Evolutionary conservation across 2,329 filamentous ascomycete genomes (phyloP).

Genomic region (Cercospora berteroae): DNA sequence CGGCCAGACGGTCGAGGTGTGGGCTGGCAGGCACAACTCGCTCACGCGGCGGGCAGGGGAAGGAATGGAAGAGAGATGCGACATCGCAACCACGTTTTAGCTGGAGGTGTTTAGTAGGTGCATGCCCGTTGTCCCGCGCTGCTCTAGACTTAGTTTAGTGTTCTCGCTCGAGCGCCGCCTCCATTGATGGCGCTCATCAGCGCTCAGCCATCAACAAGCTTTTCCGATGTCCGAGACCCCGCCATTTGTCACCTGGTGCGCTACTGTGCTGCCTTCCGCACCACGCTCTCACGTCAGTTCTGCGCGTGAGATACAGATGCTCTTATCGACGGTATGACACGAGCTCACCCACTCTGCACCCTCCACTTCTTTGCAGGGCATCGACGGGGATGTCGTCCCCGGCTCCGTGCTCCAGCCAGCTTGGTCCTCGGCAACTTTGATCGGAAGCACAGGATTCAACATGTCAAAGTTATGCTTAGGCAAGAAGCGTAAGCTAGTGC

Average conservation of each 20-base stretch:
- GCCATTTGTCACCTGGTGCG: neutral
- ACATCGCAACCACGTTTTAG: neutral
- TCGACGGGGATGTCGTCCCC: neutral
- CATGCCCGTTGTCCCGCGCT: neutral
- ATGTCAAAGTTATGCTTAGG: slow-evolving; percentile 1
- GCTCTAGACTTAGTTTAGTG: neutral
- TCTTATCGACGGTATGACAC: neutral
- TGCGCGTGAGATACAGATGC: neutral
- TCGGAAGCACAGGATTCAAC: neutral
- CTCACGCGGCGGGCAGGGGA: neutral
- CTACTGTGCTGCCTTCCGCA: neutral
- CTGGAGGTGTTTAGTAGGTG: neutral
- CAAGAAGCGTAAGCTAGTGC: slow-evolving; percentile 4
- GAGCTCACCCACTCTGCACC: neutral
- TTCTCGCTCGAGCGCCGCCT: neutral
- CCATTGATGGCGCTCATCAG: neutral
- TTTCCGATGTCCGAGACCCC: neutral
- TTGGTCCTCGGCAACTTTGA: neutral
- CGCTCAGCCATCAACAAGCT: neutral
- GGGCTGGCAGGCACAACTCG: neutral
- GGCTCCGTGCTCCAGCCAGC: neutral
- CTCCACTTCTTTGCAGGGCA: neutral
- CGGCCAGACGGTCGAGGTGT: neutral
- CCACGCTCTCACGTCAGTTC: neutral
- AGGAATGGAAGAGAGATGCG: neutral